These are phyloP conservation scores for Galerina marginata DNA, from an alignment of 768 basidiomycete genomes.

Conservation along the genomic window DNA sequence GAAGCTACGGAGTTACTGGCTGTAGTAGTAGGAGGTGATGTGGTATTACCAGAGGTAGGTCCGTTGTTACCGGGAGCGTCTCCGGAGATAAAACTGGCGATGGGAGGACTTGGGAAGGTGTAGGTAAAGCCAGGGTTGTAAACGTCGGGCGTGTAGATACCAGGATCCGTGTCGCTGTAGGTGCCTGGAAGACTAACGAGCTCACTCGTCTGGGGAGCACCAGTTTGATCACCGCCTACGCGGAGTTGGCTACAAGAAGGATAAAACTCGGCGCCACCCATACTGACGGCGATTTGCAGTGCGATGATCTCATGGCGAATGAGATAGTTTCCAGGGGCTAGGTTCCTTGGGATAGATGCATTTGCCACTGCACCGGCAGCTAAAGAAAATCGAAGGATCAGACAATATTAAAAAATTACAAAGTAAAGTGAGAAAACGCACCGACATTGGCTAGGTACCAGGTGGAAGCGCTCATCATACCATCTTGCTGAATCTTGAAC, in stretches of 20 bases:
- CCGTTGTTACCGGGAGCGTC: slow-evolving; percentile 4
- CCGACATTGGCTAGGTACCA: slow-evolving; percentile 64
- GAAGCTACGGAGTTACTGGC: slow-evolving; percentile 9
- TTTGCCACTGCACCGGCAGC: slow-evolving; percentile 46
- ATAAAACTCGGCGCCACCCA: slow-evolving; percentile 82
- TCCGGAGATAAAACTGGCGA: slow-evolving; percentile 45
- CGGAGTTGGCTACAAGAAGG: slow-evolving; percentile 67
- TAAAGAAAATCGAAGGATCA: slow-evolving; percentile 11
- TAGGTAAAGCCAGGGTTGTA: slow-evolving; percentile 39
- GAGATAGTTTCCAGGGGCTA: slow-evolving; percentile 75
- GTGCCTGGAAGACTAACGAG: slow-evolving; percentile 75
- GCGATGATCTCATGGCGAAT: slow-evolving; percentile 83
- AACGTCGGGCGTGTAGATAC: slow-evolving; percentile 60
- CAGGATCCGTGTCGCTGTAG: slow-evolving; percentile 72
- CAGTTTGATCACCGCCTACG: slow-evolving; percentile 59
- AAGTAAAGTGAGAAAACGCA: slow-evolving; percentile 31
- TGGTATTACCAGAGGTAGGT: not conserved
- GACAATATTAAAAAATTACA: not conserved
- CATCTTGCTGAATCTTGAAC: slow-evolving; percentile 74
- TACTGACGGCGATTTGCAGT: slow-evolving; percentile 63
- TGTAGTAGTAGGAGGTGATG: not conserved
- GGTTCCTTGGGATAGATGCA: slow-evolving; percentile 51
- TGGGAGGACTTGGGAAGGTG: slow-evolving; percentile 56
- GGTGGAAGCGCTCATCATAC: slow-evolving; percentile 38
- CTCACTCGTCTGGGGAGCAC: slow-evolving; percentile 48